These are phyloP conservation scores for Phaffia rhodozyma DNA, from an alignment of 1,284 basidiomycete genomes.

Conservation along the genomic window DNA sequence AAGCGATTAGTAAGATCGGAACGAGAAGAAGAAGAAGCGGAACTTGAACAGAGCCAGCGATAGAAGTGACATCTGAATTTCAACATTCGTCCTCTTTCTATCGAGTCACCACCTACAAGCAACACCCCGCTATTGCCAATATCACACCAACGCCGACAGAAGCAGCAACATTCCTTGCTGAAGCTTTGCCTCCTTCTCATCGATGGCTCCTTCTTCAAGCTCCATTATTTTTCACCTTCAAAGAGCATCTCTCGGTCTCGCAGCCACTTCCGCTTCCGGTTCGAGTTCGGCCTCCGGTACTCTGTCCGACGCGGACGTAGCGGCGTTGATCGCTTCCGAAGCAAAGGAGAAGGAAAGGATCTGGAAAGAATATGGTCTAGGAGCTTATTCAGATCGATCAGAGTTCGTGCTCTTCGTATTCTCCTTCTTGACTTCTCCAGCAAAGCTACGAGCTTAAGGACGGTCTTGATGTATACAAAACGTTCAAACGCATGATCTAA, in stretches of 20 bases:
- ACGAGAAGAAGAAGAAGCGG: too few species aligned
- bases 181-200: too few species aligned
- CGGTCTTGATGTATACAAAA: too few species aligned
- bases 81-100: too few species aligned
- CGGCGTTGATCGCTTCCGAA: conserved; percentile 73
- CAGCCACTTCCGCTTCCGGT: neutral
- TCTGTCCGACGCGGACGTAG: conserved; percentile 59
- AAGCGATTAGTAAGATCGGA: too few species aligned
- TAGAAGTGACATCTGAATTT: too few species aligned
- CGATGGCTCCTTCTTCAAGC: conserved; percentile 1
- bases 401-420: conserved; percentile 46
- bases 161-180: too few species aligned
- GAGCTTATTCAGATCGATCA: conserved; percentile 20
- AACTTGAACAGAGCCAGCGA: too few species aligned
- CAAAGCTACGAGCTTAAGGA: neutral
- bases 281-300: neutral
- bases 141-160: too few species aligned
- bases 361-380: conserved; percentile 33
- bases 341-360: conserved; percentile 72
- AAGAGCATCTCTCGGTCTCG: conserved; percentile 10
- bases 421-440: conserved; percentile 4
- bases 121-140: too few species aligned
- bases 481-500: conserved; percentile 29
- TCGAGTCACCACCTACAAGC: too few species aligned
- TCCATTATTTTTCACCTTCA: conserved; percentile 11